Base-by-base conservation (phyloP, 805 yeast genomes). In the Starmerella stigmatis region DNA sequence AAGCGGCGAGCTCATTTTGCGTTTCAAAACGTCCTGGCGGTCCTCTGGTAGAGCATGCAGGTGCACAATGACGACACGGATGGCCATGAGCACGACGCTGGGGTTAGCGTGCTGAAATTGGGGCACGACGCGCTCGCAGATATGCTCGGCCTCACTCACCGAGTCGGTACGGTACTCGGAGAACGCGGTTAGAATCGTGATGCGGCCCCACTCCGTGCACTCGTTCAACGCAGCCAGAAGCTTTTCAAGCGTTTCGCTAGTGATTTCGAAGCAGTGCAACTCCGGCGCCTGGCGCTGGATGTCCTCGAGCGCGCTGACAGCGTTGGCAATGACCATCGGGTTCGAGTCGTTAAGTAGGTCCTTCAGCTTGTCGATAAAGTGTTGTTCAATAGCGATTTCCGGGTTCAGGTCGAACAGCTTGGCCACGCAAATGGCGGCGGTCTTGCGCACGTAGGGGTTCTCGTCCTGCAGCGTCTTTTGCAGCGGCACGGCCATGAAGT, bases 201-300 rank as follows among this genome's bases (percentile, higher is more conserved):
- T 82, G 58, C 98, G 75, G 10, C 98, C 98, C 99, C 99, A 92
- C 66, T 92, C 99, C 0, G 97, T 88, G 66, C 97, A 89, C 66
- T 92, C 99, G 63, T 89, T 89, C 53, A 92, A 70, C 12, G 96
- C 94, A 54, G 78, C 69, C 49, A 92, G 68, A 49, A 92, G 72
- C 61, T 79, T 82, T 42, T 64, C 67, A 28, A 74, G 59, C 4
- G 64, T 59, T 6, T 62, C 60, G 3, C 67, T 53, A 42, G 60
- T 66, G 47, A 73, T 65, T 16, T 62, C 62, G 48, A 76, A 62
- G 25, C 72, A 71, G 25, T 72, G 57, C 16, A 74, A 71, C 41
- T 68, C 70, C 7, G 75, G 75, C 52, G 78, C 81, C 62, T 78
- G 67, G 48, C 77, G 81, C 58, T 76, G 76, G 53, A 92, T 86